Percentiles rank a stretch among this genome's conserved stretches.
Evolutionary conservation across 768 basidiomycete species (phyloP).

Genomic region (Lactarius psammicola): DNA sequence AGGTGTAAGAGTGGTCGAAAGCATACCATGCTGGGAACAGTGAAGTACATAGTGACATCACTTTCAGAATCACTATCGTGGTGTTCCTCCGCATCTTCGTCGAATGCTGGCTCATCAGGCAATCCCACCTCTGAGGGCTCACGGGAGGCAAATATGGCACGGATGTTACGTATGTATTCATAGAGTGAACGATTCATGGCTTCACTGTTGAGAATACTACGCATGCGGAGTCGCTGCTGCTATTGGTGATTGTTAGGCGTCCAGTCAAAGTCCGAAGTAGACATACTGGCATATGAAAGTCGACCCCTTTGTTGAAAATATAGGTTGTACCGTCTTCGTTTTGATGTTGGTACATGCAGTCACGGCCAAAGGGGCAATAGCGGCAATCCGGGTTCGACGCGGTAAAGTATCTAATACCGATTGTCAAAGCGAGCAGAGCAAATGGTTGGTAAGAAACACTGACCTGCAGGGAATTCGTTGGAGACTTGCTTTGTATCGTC

Average conservation of each 20-base stretch:
- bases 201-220: constrained; percentile 1
- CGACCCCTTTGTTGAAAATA: constrained; percentile 54
- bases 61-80: background rate
- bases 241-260: constrained; percentile 1
- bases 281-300: constrained; percentile 52
- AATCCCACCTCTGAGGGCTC: constrained; percentile 1
- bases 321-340: constrained; percentile 64
- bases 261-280: background rate
- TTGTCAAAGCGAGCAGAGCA: background rate
- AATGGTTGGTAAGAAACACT: constrained; percentile 30
- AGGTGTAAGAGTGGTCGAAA: background rate
- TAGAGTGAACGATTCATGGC: constrained; percentile 14
- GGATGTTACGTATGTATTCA: background rate
- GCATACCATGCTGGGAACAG: constrained; percentile 19
- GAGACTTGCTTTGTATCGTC: constrained; percentile 73
- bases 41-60: background rate
- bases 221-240: constrained; percentile 21
- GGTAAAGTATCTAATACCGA: constrained; percentile 55
- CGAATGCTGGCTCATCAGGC: background rate
- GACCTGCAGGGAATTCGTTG: constrained; percentile 65
- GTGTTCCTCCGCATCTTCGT: constrained; percentile 4
- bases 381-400: constrained; percentile 48
- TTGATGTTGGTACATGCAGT: constrained; percentile 77
- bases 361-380: constrained; percentile 74
- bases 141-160: background rate